Evolutionary conservation across 108 stramenopile genomes (phyloP).

Genomic region (Mayamaea pseudoterrestris): DNA sequence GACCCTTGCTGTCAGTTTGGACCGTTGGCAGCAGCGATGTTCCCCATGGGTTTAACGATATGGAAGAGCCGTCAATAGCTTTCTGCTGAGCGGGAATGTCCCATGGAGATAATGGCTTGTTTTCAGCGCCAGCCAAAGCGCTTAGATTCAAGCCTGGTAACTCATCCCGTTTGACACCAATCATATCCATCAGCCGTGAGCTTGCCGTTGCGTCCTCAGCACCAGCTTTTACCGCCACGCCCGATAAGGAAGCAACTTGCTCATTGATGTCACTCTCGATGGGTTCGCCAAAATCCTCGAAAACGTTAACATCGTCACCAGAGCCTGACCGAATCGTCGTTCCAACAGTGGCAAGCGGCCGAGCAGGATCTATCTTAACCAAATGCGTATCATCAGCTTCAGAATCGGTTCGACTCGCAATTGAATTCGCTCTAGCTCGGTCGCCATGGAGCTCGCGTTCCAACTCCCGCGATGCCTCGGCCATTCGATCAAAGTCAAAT

Average conservation of each 20-base stretch:
- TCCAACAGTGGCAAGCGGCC: constrained; percentile 67
- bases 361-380: constrained; percentile 36
- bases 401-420: neutral
- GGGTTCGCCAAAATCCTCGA: constrained; percentile 74
- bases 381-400: neutral
- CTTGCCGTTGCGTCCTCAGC: constrained; percentile 44
- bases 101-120: neutral
- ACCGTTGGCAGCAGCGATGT: constrained; percentile 14
- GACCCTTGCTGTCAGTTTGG: constrained; percentile 16
- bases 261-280: constrained; percentile 5
- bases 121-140: constrained; percentile 4
- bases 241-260: no score
- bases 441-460: constrained; percentile 63
- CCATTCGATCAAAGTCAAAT: constrained; percentile 76
- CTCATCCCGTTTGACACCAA: constrained; percentile 51
- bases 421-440: neutral
- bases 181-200: constrained; percentile 81
- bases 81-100: constrained; percentile 11
- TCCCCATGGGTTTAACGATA: constrained; percentile 71
- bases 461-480: constrained; percentile 47
- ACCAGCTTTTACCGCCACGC: constrained; percentile 45
- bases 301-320: constrained; percentile 74
- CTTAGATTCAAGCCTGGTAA: constrained; percentile 4
- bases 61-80: constrained; percentile 15
- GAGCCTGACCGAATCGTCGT: constrained; percentile 71